Evolutionary conservation across 2,329 filamentous ascomycete genomes (phyloP), one percentile per base, ranked within the genome.

Genomic region (Septoria linicola): DNA sequence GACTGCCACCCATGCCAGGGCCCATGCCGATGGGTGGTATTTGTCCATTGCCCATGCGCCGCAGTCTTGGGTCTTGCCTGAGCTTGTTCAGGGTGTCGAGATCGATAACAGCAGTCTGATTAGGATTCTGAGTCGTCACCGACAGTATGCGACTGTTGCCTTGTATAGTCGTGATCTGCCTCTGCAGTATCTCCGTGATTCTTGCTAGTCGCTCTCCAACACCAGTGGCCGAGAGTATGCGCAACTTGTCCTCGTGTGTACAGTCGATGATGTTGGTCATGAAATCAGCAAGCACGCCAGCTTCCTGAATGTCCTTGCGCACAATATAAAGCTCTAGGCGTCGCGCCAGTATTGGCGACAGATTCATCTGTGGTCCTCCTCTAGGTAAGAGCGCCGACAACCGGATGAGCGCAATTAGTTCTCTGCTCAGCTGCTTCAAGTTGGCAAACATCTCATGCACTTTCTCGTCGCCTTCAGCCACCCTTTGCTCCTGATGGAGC

Each of bases 261-360:
- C 87, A 85, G 57, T 96, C 89, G 2, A 95, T 82, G 19, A 97
- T 81, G 66, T 96, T 95, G 32, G 89, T 86, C 89, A 99, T 96
- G 68, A 97, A 97, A 68, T 99, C 93, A 5, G 93, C 92, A 8
- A 99, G 78, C 7, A 83, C 75, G 2, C 92, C 92, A 1, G 91
- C 91, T 60, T 97, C 90, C 35, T 82, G 77, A 43, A 93, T 69
- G 53, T 89, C 84, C 67, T 93, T 95, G 68, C 86, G 84, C 25
- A 84, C 80, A 58, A 99, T 96, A 70, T 89, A 93, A 46, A 91
- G 73, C 65, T 97, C 91, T 36, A 99, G 81, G 45, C 91, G 83
- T 43, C 90, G 83, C 0, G 89, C 89, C 45, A 97, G 79, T n/a
- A 92, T 75, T 1, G 92, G 91, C 3, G 90, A 91, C 13, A 97